These are phyloP conservation scores for Rhizoclosmatium sp. DNA, from an alignment of 192 early-diverging fungal genomes.

Conservation along the genomic window DNA sequence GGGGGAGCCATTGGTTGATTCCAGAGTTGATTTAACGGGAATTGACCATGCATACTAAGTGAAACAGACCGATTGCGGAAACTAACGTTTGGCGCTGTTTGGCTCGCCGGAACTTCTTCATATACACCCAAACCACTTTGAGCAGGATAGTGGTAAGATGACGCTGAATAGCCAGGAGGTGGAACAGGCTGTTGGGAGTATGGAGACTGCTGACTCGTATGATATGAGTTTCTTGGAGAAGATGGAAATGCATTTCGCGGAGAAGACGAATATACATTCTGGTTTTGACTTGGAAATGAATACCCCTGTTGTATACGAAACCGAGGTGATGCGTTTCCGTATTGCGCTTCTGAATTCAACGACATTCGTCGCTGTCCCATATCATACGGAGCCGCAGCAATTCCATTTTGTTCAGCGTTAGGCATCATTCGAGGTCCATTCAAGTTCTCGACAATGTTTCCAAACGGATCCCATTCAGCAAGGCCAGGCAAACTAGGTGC, in stretches of 20 bases:
- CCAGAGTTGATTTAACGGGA: conserved; percentile 26
- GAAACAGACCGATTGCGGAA: not conserved
- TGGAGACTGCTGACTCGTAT: conserved; percentile 1
- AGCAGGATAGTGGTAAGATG: conserved; percentile 4
- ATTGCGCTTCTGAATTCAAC: not conserved
- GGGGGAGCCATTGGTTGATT: conserved; percentile 21
- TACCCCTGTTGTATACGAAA: not conserved
- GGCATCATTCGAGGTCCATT: too few relatives aligned
- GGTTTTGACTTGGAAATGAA: not conserved
- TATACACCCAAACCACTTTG: conserved; percentile 6
- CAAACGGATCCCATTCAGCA: conserved; percentile 49
- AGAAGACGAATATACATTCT: conserved; percentile 4
- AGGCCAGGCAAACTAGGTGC: conserved; percentile 41
- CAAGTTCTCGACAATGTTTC: not conserved
- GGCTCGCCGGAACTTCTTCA: not conserved
- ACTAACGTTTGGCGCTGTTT: not conserved
- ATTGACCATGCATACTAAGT: conserved; percentile 18
- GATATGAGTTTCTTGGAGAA: conserved; percentile 7
- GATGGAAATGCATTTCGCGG: not conserved
- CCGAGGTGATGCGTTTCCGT: not conserved
- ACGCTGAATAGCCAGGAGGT: not conserved
- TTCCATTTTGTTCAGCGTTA: not conserved
- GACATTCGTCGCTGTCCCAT: not conserved
- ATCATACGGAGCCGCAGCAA: not conserved
- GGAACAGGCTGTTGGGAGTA: conserved; percentile 4